Evolutionary conservation across 352 stramenopile genomes (phyloP), one percentile per base, ranked within the genome.

Genomic region (Globisporangium abappressorium): DNA sequence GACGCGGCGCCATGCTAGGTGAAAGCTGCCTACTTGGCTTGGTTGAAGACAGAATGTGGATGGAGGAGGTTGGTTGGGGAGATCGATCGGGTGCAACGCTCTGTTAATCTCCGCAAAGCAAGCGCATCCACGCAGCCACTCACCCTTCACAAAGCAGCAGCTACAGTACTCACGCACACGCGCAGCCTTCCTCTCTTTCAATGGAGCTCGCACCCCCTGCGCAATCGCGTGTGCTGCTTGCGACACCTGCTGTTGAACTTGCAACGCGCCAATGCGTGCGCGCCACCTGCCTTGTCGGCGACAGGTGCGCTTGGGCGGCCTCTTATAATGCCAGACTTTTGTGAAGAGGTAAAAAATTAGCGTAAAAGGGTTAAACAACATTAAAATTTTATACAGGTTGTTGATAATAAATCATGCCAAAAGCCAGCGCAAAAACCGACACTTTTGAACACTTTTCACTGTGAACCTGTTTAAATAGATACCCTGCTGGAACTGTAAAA

Each of bases 211-310:
- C 15, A n/a, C 15, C 14, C 5, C 30, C 30, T 33, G 47, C 47
- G 47, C 47, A 28, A 28, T 28, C 20, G 47, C 47, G 47, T 55
- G 47, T 2, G n/a, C 2, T 55, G 47, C 54, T 59, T 64, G 58
- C 38, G 58, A 64, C 58, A 64, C 58, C 36, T 34, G 58, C 38
- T 24, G 60, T 65, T 65, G 60, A 65, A 65, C 60, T 65, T 58
- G 20, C n/a, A 65, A 47, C 56, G 46, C 60, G 46, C 60, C 60
- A 65, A 65, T 65, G 30, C 60, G 1, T 2, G 26, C 28, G 20
- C 30, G 60, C 60, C 60, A 65, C 60, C 60, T 65, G 47, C 33
- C 54, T 59, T 61, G 30, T 47, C 55, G 30, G 30, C 30, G 18
- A 47, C 30, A 65, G 38, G 38, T 54, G 59, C 9, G 20, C 12